Base-by-base conservation (phyloP, 2,329 filamentous ascomycete genomes). In the Lachnellula occidentalis region DNA sequence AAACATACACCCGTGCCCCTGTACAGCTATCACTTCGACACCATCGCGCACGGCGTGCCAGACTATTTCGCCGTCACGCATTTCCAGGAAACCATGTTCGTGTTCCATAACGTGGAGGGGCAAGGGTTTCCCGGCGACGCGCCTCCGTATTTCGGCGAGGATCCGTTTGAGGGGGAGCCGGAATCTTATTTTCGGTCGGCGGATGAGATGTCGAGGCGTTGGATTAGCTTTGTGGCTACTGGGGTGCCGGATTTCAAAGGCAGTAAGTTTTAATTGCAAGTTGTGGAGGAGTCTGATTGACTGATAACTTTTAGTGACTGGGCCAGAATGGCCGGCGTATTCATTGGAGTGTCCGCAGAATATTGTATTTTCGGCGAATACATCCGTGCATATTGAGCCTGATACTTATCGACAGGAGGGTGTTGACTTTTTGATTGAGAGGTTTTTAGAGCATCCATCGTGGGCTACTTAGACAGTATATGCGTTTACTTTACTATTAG, bases 361-460 rank as follows among this genome's bases (percentile, higher is more conserved):
- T 59, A 63, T 79, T 19, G 71, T 79, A 0, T 76, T 79, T 52
- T 73, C 78, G 53, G 72, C 71, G 24, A 79, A 80, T 61, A 66
- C 58, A 7, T 75, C 73, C 15, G 56, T 59, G 9, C 73, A 75
- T 58, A 58, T 72, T 54, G 75, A 75, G 59, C 57, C 66, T 45
- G 78, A 81, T 59, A 70, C 70, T 27, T 77, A 74, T 66, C 70
- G 77, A 34, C 63, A 67, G 14, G 65, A 70, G 45, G 71, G 69
- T 6, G 74, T 76, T n/a, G 47, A 24, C 17, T 43, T 17, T 43
- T 43, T 43, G n/a, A 43, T 43, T 22, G 41, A 11, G 19, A 43
- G 22, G 19, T 22, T 43, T 9, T 9, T 9, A 27, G 27, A 27
- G 27, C 27, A 27, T 27, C 27, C 27, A 27, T 27, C 27, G 1